These are phyloP conservation scores for Xylaria sp. DNA, from an alignment of 2,329 filamentous ascomycete genomes.

Conservation along the genomic window DNA sequence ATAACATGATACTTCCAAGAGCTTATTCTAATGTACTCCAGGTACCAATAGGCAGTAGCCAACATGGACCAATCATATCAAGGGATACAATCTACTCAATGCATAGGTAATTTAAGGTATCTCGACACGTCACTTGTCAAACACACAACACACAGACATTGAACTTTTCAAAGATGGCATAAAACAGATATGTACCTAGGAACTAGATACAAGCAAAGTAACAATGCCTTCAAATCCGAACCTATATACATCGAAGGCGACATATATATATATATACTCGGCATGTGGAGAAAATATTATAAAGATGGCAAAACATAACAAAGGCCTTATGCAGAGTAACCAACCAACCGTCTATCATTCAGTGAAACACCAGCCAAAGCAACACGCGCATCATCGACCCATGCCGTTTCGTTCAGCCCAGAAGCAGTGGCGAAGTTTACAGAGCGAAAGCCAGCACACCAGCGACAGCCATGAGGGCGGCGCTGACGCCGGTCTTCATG, in stretches of 20 bases:
- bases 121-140: background rate
- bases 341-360: conserved; percentile 30
- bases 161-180: conserved; percentile 23
- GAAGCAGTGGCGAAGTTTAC: conserved; percentile 13
- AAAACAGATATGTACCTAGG: conserved; percentile 18
- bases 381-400: conserved; percentile 27
- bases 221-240: conserved; percentile 19
- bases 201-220: conserved; percentile 28
- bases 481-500: conserved; percentile 35
- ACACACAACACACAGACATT: background rate
- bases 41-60: no score
- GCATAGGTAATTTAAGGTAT: no score
- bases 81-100: no score
- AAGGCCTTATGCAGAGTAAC: conserved; percentile 16
- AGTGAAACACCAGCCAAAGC: conserved; percentile 22
- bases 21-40: no score
- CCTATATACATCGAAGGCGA: conserved; percentile 30
- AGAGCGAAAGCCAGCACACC: conserved; percentile 35
- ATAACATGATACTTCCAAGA: no score
- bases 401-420: conserved; percentile 10
- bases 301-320: conserved; percentile 14
- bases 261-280: conserved; percentile 33
- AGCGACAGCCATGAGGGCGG: conserved; percentile 30
- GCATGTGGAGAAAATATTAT: conserved; percentile 22
- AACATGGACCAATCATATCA: no score